Base-by-base conservation (phyloP, 805 yeast species). In the Teunomyces cretensis region DNA sequence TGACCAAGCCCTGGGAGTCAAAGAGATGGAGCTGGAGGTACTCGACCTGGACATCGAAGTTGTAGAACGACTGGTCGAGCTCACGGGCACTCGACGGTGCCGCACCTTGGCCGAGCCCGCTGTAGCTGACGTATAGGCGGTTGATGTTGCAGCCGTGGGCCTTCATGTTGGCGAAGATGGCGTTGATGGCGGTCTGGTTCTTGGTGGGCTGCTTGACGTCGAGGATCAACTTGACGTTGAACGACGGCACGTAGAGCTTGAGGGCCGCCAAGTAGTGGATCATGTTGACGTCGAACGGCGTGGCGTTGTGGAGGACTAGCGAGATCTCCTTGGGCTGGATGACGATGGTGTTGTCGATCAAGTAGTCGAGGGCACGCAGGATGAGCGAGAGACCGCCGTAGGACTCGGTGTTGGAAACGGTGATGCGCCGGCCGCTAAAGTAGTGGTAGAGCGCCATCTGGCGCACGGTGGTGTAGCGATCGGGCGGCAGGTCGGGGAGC, bases 261-360 rank as follows among this genome's bases (percentile, higher is more conserved):
- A 35, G 38, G 28, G 17, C 17, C 15, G 12, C 15, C 9, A 61
- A 47, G 36, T 53, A 51, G 9, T 39, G 15, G 8, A 44, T 17
- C 22, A 53, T 41, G 14, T 44, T 36, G 15, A 45, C 30, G 11
- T 36, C 27, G 9, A 35, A 22, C 13, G n/a, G 22, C 14, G 48
- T 41, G 43, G 45, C 48, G 45, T 46, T 56, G 44, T 37, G 52
- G 15, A 51, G 47, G 24, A 47, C 47, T 31, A 42, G 49, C 19
- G 51, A 46, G 40, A 61, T 46, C 5, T 53, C 55, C 11, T 43
- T 44, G 1, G 66, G 65, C 15, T 49, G 37, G 17, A 62, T 61
- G 31, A 48, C 33, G 12, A 63, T 39, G 13, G 50, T 43, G 44
- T 52, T 41, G 1, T n/a, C 27, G 9, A 51, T 41, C 16, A 63